Percentiles rank a stretch among this genome's conserved stretches.
Evolutionary conservation across 2,329 filamentous ascomycete genomes (phyloP).

Genomic region (Cadophora gregata): DNA sequence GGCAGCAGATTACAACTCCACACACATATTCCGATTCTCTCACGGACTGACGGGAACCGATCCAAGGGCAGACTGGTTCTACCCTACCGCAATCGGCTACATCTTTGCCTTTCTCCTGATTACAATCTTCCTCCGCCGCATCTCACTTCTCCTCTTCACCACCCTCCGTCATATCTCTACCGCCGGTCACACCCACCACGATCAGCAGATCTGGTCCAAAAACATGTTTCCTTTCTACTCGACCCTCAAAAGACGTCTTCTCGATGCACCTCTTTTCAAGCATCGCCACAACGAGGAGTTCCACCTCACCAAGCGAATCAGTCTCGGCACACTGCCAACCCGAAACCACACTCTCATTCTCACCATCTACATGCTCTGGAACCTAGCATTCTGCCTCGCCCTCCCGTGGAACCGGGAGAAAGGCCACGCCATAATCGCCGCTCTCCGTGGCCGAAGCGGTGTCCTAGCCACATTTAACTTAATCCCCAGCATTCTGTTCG

Average conservation of each 20-base stretch:
- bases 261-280: slow-evolving; percentile 74
- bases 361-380: slow-evolving; percentile 68
- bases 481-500: not conserved
- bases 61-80: not conserved
- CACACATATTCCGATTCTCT: not conserved
- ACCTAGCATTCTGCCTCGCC: slow-evolving; percentile 77
- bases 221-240: not conserved
- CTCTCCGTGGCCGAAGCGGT: not conserved
- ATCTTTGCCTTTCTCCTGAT: not conserved
- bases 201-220: slow-evolving; percentile 1
- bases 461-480: not conserved
- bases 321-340: slow-evolving; percentile 76
- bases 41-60: not conserved
- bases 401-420: slow-evolving; percentile 74
- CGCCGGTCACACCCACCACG: not conserved
- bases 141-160: not conserved
- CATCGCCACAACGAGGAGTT: slow-evolving; percentile 70
- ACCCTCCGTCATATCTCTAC: not conserved
- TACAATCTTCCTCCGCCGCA: not conserved
- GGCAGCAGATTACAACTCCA: not conserved
- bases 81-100: not conserved
- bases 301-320: slow-evolving; percentile 67
- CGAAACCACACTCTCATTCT: slow-evolving; percentile 76
- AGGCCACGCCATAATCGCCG: slow-evolving; percentile 43
- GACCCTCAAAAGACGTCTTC: slow-evolving; percentile 63